These are phyloP conservation scores for Saururus chinensis DNA, from an alignment of 164 flowering plant genomes.

Conservation along the genomic window DNA sequence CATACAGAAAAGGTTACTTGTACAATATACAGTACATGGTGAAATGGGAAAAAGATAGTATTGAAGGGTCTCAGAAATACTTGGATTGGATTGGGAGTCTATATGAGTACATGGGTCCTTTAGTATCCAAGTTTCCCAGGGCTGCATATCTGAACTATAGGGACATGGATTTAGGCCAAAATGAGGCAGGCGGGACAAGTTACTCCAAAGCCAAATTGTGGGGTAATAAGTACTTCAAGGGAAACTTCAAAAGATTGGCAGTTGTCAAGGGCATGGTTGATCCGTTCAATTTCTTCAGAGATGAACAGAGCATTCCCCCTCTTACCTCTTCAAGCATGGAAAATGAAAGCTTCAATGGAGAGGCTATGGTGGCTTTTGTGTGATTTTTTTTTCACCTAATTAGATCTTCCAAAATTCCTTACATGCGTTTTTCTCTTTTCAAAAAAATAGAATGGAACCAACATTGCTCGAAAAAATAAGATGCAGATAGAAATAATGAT, in stretches of 20 bases:
- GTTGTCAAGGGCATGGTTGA: constrained; percentile 18
- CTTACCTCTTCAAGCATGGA: background rate
- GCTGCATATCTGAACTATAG: constrained; percentile 9
- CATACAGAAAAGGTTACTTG: constrained; percentile 12
- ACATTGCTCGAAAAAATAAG: too few species aligned
- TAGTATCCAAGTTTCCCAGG: constrained; percentile 7
- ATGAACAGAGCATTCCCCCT: constrained; percentile 14
- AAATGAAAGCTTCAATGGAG: background rate
- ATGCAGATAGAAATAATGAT: too few species aligned
- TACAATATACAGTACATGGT: constrained; percentile 12
- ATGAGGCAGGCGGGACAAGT: constrained; percentile 3
- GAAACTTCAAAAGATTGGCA: constrained; percentile 23
- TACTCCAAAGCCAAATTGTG: constrained; percentile 10
- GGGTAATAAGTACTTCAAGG: constrained; percentile 17
- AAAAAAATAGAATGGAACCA: too few species aligned
- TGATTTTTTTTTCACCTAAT: background rate
- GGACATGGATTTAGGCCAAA: constrained; percentile 13
- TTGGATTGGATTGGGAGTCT: constrained; percentile 11
- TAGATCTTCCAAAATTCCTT: background rate
- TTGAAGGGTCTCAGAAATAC: constrained; percentile 4
- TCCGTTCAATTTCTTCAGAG: constrained; percentile 13
- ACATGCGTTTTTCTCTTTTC: too few species aligned
- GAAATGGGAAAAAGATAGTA: constrained; percentile 4
- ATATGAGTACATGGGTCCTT: constrained; percentile 7
- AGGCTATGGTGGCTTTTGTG: background rate